Base-by-base conservation (phyloP, 2,329 filamentous ascomycete genomes). In the Daldinia sp. region DNA sequence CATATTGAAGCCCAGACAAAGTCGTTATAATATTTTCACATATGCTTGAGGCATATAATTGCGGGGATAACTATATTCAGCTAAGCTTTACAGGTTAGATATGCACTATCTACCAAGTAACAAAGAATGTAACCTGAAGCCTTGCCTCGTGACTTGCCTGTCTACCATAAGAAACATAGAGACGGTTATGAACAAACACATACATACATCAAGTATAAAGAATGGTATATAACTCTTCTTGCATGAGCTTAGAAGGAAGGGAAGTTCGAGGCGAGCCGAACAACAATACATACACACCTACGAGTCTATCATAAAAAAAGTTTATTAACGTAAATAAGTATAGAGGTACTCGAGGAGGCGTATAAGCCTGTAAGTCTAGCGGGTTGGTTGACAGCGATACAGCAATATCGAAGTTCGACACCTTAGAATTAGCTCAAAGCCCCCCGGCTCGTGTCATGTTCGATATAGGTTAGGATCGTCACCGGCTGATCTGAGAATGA, bases 261-360 rank as follows among this genome's bases (percentile, higher is more conserved):
- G 73, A 70, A 75, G 63, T 55, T 74, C 61, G 74, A 74, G 60
- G 67, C 71, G 74, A 75, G 70, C 63, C 64, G 60, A 54, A 54
- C 44, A 53, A 50, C 70, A 69, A 69, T n/a, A 13, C n/a, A 10
- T 35, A 59, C 30, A 48, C 41, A 23, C 41, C 12, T n/a, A n/a
- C n/a, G n/a, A n/a, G n/a, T n/a, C n/a, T n/a, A n/a, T n/a, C n/a
- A n/a, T n/a, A n/a, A n/a, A n/a, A n/a, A n/a, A n/a, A n/a, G n/a
- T n/a, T n/a, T n/a, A n/a, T n/a, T n/a, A n/a, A n/a, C n/a, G n/a
- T n/a, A n/a, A n/a, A n/a, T n/a, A n/a, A n/a, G n/a, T n/a, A n/a
- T n/a, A n/a, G n/a, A n/a, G n/a, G n/a, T n/a, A n/a, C n/a, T n/a
- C n/a, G n/a, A n/a, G n/a, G n/a, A n/a, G n/a, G n/a, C n/a, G n/a